phyloP scores from a whole-genome alignment of 257 asterid genomes.

The Solanum sitiens region DNA sequence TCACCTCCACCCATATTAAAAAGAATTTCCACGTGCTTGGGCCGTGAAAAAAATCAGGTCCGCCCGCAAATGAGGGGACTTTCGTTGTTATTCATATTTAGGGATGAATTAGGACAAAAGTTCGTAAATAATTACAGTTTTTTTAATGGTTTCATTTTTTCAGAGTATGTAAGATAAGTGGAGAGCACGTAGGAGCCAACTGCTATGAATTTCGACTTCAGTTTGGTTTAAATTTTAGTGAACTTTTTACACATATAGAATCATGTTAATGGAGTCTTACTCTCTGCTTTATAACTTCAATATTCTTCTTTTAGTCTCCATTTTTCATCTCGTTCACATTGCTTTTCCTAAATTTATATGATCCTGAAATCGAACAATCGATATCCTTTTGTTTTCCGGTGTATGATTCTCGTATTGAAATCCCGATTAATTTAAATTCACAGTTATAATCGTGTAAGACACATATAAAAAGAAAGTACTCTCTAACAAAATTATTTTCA shows the following conservation, averaged over 20 bases:
- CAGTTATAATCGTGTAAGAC: background rate
- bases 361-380: background rate
- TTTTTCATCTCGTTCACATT: background rate
- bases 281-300: background rate
- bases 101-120: background rate
- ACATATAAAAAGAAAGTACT: background rate
- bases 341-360: background rate
- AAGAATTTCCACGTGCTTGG: no score
- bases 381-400: background rate
- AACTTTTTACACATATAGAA: background rate
- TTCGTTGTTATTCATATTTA: no score
- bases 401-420: background rate
- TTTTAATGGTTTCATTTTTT: background rate
- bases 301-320: background rate
- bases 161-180: background rate
- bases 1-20: no score
- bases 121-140: background rate
- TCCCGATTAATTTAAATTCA: background rate
- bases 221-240: background rate
- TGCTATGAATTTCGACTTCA: background rate
- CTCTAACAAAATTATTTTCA: background rate
- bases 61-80: no score
- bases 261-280: background rate
- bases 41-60: no score
- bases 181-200: background rate